Evolutionary conservation across 2,329 filamentous ascomycete genomes (phyloP).

Genomic region (Xylariaceae sp.): DNA sequence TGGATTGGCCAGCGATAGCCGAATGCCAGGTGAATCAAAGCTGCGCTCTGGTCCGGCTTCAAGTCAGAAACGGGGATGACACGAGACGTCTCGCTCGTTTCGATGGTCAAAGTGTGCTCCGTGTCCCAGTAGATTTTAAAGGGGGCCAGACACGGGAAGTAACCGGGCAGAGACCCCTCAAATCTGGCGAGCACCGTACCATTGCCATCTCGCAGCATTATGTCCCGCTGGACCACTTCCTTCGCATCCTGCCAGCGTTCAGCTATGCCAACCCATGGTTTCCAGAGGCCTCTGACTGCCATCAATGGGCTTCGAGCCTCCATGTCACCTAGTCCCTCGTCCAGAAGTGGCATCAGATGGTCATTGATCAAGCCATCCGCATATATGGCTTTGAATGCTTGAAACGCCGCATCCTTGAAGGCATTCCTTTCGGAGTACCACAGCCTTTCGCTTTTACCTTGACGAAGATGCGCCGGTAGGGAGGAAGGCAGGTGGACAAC

Average conservation of each 20-base stretch:
- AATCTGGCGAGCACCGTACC: conserved; percentile 34
- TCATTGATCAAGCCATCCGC: conserved; percentile 68
- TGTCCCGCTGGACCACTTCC: conserved; percentile 30
- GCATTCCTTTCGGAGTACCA: conserved; percentile 72
- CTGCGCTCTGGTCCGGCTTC: conserved; percentile 40
- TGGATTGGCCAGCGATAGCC: conserved; percentile 41
- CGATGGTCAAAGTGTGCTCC: conserved; percentile 35
- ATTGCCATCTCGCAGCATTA: conserved; percentile 35
- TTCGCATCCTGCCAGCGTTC: conserved; percentile 37
- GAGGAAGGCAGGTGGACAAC: conserved; percentile 66
- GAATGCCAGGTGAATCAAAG: conserved; percentile 44
- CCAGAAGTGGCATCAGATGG: conserved; percentile 62
- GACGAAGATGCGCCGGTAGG: conserved; percentile 58
- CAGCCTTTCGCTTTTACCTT: conserved; percentile 41
- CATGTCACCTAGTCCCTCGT: conserved; percentile 36
- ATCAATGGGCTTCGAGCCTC: conserved; percentile 35
- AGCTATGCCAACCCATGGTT: conserved; percentile 45
- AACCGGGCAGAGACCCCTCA: conserved; percentile 40
- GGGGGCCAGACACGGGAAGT: conserved; percentile 34
- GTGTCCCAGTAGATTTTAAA: conserved; percentile 40
- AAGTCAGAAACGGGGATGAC: conserved; percentile 3
- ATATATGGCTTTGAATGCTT: conserved; percentile 69
- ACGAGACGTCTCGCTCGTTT: conserved; percentile 25
- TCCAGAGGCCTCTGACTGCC: conserved; percentile 36
- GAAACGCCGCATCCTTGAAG: conserved; percentile 75